Conservation (phyloP, 2,329 filamentous ascomycete genomes). For the Cladosporium colombiae region DNA sequence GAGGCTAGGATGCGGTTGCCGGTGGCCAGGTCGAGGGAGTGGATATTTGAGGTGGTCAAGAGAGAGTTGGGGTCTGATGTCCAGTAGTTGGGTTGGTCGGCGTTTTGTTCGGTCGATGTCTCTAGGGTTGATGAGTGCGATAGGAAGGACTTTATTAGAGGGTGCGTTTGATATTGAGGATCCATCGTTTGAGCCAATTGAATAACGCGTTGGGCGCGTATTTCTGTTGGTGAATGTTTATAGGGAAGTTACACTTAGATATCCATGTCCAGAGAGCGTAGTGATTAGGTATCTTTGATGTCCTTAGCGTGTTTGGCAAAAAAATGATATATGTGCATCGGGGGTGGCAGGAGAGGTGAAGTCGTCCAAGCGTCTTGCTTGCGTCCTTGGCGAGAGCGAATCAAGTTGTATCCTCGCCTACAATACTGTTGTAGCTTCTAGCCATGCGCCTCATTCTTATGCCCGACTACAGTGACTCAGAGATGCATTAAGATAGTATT, state of each 20-base stretch:
- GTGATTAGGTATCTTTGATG: background rate
- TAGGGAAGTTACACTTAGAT: background rate
- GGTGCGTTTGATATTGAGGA: background rate
- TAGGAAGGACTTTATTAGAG: conserved; percentile 12
- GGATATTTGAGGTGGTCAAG: conserved; percentile 37
- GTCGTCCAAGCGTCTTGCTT: background rate
- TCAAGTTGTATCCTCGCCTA: too few species aligned
- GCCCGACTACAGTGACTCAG: background rate
- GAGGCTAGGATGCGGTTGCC: conserved; percentile 45
- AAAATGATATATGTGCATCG: background rate
- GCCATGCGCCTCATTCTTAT: background rate
- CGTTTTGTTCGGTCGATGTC: background rate
- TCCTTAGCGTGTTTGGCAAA: background rate
- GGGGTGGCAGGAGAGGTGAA: background rate
- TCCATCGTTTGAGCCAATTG: background rate
- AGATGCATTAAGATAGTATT: background rate
- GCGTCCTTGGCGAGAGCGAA: background rate
- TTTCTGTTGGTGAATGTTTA: background rate
- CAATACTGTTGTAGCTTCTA: background rate
- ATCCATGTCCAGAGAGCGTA: background rate
- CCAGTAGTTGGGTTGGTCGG: conserved; percentile 23
- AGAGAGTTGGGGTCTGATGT: conserved; percentile 7
- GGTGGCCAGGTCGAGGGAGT: conserved; percentile 46
- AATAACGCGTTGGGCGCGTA: background rate
- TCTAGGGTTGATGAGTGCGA: background rate